These are phyloP conservation scores for Thermochaetoides thermophila DNA, from an alignment of 495 filamentous ascomycete species.

Conservation along the genomic window DNA sequence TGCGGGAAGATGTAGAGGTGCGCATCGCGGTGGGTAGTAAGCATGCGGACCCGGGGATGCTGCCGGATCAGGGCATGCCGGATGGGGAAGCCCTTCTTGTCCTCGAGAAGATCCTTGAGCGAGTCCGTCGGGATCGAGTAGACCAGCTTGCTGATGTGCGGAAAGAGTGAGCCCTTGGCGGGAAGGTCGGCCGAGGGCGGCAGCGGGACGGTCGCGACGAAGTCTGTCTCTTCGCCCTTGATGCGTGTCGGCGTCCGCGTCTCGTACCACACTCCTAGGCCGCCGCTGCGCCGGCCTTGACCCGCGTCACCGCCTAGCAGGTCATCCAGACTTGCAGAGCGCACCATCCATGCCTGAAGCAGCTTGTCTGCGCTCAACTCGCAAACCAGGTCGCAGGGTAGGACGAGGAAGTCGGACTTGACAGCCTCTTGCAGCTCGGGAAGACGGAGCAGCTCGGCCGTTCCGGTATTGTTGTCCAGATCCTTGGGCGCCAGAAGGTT, in stretches of 20 bases:
- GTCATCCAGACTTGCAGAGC: slow-evolving; percentile 48
- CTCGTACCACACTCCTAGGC: slow-evolving; percentile 76
- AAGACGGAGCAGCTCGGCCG: slow-evolving; percentile 75
- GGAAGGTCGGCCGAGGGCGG: slow-evolving; percentile 39
- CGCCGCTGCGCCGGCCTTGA: slow-evolving; percentile 46
- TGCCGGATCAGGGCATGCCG: slow-evolving; percentile 55
- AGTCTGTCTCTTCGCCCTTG: slow-evolving; percentile 87
- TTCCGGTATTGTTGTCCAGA: slow-evolving; percentile 65
- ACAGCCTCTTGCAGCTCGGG: slow-evolving; percentile 57
- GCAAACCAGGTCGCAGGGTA: slow-evolving; percentile 90
- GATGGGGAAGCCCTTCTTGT: slow-evolving; percentile 53
- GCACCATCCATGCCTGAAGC: slow-evolving; percentile 84
- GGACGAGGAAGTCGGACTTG: slow-evolving; percentile 70
- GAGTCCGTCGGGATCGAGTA: slow-evolving; percentile 71
- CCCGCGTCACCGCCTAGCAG: slow-evolving; percentile 17
- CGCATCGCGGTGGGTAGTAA: slow-evolving; percentile 69
- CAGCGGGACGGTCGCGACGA: slow-evolving; percentile 59
- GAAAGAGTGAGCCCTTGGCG: slow-evolving; percentile 44
- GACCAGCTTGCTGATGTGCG: slow-evolving; percentile 48
- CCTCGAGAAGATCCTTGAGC: slow-evolving; percentile 60
- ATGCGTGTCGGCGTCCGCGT: slow-evolving; percentile 60
- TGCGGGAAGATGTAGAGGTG: slow-evolving; percentile 87
- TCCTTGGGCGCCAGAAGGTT: slow-evolving; percentile 59
- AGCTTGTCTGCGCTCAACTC: slow-evolving; percentile 71
- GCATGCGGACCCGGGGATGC: slow-evolving; percentile 59